Evolutionary conservation across 1,284 basidiomycete genomes (phyloP).

Genomic region (Malassezia restricta): DNA sequence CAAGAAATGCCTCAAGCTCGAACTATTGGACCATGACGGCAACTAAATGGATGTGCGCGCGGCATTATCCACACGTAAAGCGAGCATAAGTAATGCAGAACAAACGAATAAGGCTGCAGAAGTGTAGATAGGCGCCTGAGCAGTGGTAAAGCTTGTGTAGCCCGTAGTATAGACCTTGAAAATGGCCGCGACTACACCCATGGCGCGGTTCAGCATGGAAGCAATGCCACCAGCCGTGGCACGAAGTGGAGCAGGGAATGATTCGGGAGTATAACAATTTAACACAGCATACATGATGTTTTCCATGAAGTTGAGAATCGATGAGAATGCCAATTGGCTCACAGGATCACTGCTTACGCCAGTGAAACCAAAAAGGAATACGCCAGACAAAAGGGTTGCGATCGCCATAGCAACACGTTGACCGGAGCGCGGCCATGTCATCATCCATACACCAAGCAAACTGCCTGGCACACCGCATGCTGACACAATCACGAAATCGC

Average conservation of each 20-base stretch:
- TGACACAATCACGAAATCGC: slow-evolving; percentile 43
- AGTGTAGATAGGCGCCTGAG: slow-evolving; percentile 26
- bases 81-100: slow-evolving; percentile 28
- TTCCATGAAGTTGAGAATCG: slow-evolving; percentile 28
- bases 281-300: slow-evolving; percentile 37
- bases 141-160: slow-evolving; percentile 16
- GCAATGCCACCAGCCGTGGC: slow-evolving; percentile 43
- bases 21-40: too few relatives aligned
- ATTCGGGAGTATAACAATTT: slow-evolving; percentile 39
- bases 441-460: slow-evolving; percentile 38
- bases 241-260: slow-evolving; percentile 40
- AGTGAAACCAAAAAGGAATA: slow-evolving; percentile 43
- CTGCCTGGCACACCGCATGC: slow-evolving; percentile 43
- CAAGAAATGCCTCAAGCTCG: too few relatives aligned
- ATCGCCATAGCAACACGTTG: slow-evolving; percentile 41
- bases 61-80: slow-evolving; percentile 28
- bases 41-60: slow-evolving; percentile 9
- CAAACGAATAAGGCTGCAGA: slow-evolving; percentile 34
- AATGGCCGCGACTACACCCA: slow-evolving; percentile 38
- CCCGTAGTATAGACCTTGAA: slow-evolving; percentile 37
- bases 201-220: slow-evolving; percentile 34
- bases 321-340: slow-evolving; percentile 36
- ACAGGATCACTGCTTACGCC: slow-evolving; percentile 20
- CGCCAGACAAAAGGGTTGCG: slow-evolving; percentile 38
- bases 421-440: slow-evolving; percentile 38